Evolutionary conservation across 2,329 filamentous ascomycete genomes (phyloP), one percentile per base, ranked within the genome.

Genomic region (Alternaria hordeiaustralica): DNA sequence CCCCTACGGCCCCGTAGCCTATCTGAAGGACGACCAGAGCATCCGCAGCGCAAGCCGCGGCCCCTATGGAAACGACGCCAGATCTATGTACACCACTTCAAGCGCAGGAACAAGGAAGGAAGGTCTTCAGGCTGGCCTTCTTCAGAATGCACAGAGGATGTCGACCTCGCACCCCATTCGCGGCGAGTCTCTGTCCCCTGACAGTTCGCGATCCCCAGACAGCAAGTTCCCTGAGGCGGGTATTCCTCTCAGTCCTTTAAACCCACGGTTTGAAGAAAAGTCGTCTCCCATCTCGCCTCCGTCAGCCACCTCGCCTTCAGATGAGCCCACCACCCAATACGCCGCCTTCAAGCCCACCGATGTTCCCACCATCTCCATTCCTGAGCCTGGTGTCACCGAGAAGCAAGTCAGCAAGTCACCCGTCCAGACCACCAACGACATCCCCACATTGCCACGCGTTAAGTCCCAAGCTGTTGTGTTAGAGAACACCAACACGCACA

Each of bases 1-100:
- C 79, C 95, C 94, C 36, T 98, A 97, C 81, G 89, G 93, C 55
- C 86, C 85, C 0, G 86, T 88, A 15, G 82, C 83, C 33, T 90
- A 92, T 75, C 82, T 88, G 62, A 83, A 79, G 60, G 82, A 83
- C 41, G 83, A 66, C 59, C 68, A 68, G 13, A 79, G 78, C 64
- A 60, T 79, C 74, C 83, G 23, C 62, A 77, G 75, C 58, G 64
- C 64, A 18, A 73, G 65, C 56, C 75, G 73, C 51, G 58, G 58
- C 12, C 25, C 51, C 9, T 73, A 69, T 64, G 68, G 71, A 65
- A 63, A 69, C 57, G 83, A 83, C 60, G 82, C 82, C 58, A 79
- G 73, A 30, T 88, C 87, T 13, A 82, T 85, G 67, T 84, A 86
- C 71, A 84, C 85, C 18, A 82, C 82, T 13, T 87, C 85, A 3